Evolutionary conservation across 192 early-diverging fungal genomes (phyloP).

Genomic region (Geranomyces michiganensis): DNA sequence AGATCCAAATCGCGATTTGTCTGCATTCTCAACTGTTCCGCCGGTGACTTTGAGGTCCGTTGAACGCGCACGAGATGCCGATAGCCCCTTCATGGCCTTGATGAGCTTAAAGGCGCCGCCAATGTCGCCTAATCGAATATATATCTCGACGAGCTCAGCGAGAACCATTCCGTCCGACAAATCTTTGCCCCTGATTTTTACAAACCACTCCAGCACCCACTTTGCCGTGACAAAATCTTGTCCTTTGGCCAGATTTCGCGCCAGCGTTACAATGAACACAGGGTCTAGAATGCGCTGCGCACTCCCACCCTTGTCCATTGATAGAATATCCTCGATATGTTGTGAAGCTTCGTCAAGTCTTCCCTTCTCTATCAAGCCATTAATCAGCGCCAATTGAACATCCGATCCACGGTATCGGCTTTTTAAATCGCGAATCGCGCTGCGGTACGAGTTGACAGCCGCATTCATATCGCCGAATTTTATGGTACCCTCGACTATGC

Average conservation of each 20-base stretch:
- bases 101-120: neutral
- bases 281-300: neutral
- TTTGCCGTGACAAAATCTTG: neutral
- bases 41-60: neutral
- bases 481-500: neutral
- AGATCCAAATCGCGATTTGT: neutral
- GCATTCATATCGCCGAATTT: neutral
- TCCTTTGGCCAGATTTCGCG: neutral
- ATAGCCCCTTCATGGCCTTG: neutral
- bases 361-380: neutral
- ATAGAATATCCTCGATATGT: neutral
- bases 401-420: slow-evolving; percentile 1
- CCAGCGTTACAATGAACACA: neutral
- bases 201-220: neutral
- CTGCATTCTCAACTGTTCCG: neutral
- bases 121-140: slow-evolving; percentile 5
- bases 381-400: neutral
- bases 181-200: neutral
- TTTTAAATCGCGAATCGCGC: neutral
- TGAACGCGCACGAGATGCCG: neutral
- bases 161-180: neutral
- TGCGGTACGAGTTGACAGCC: neutral
- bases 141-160: neutral
- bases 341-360: neutral
- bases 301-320: neutral